Percentiles rank a stretch among this genome's conserved stretches.
phyloP scores from a whole-genome alignment of 2,329 filamentous ascomycete genomes.

The Torrubiellomyces zombiae region DNA sequence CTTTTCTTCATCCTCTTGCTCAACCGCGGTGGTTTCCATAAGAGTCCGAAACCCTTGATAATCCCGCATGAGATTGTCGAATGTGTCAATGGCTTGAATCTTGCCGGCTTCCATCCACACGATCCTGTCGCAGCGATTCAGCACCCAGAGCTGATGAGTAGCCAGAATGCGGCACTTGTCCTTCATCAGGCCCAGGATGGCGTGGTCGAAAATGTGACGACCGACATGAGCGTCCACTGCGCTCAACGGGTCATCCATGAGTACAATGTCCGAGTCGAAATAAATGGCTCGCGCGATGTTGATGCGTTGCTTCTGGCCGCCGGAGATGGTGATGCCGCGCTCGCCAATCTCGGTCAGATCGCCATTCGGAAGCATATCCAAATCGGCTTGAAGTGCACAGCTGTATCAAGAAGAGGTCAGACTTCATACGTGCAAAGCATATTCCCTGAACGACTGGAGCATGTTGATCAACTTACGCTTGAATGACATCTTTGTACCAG shows the following conservation, averaged over 20 bases:
- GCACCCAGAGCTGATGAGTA: slow-evolving; percentile 87
- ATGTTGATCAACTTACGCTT: slow-evolving; percentile 37
- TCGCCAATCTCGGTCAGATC: slow-evolving; percentile 90
- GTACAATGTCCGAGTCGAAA: slow-evolving; percentile 49
- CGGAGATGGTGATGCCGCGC: slow-evolving; percentile 85
- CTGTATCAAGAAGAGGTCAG: slow-evolving; percentile 17
- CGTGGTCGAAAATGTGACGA: slow-evolving; percentile 76
- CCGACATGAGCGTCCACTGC: slow-evolving; percentile 57
- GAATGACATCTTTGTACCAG: slow-evolving; percentile 76
- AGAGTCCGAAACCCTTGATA: slow-evolving; percentile 66
- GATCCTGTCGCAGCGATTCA: slow-evolving; percentile 79
- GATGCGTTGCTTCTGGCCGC: slow-evolving; percentile 85
- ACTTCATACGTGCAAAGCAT: slow-evolving; percentile 1
- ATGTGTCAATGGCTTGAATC: slow-evolving; percentile 76
- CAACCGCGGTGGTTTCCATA: slow-evolving; percentile 70
- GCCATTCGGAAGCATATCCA: slow-evolving; percentile 83
- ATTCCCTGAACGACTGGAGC: too few species aligned
- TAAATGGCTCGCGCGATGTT: slow-evolving; percentile 79
- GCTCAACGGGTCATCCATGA: slow-evolving; percentile 54
- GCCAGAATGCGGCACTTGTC: slow-evolving; percentile 83
- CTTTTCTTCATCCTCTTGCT: slow-evolving; percentile 39
- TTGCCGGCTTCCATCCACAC: slow-evolving; percentile 82
- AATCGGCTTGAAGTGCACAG: slow-evolving; percentile 68
- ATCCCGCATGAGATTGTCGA: slow-evolving; percentile 67
- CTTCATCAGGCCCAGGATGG: slow-evolving; percentile 74